A percentile compares a stretch with the other conserved stretches of the same genome.
Evolutionary conservation across 2,329 filamentous ascomycete species (phyloP).

Genomic region (Chaetomiaceae sp.): DNA sequence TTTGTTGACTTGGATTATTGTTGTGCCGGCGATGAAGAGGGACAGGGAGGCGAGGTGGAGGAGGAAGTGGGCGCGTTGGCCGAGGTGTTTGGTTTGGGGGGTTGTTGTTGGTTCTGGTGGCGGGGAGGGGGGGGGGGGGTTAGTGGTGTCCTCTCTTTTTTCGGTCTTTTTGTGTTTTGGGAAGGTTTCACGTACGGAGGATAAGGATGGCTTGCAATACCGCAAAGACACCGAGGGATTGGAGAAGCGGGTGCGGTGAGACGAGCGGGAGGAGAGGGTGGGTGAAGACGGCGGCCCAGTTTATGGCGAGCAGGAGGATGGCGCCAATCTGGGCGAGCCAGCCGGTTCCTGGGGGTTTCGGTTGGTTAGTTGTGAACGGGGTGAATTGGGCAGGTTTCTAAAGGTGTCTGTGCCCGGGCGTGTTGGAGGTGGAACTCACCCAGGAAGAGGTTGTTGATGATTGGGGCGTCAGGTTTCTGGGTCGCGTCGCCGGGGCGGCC

Average conservation of each 20-base stretch:
- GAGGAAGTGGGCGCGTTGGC: slow-evolving; percentile 59
- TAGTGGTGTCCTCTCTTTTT: no score
- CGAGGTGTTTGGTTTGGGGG: slow-evolving; percentile 62
- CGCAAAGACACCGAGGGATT: slow-evolving; percentile 63
- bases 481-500: slow-evolving; percentile 41
- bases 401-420: no score
- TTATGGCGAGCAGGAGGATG: slow-evolving; percentile 66
- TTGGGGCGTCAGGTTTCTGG: slow-evolving; percentile 58
- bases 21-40: slow-evolving; percentile 58
- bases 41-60: slow-evolving; percentile 64
- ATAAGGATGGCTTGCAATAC: slow-evolving; percentile 76
- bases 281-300: slow-evolving; percentile 74
- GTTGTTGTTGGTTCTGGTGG: slow-evolving; percentile 86
- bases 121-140: no score
- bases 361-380: slow-evolving; percentile 7
- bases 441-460: slow-evolving; percentile 67
- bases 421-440: slow-evolving; percentile 46
- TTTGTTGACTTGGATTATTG: slow-evolving; percentile 83
- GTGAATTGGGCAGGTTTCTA: slow-evolving; percentile 6
- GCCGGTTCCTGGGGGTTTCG: slow-evolving; percentile 66
- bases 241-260: slow-evolving; percentile 76
- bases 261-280: slow-evolving; percentile 64
- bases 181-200: no score
- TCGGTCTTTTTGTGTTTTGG: no score
- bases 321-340: slow-evolving; percentile 74